These are phyloP conservation scores for Globisporangium spiculum DNA, from an alignment of 352 stramenopile genomes.

Conservation along the genomic window DNA sequence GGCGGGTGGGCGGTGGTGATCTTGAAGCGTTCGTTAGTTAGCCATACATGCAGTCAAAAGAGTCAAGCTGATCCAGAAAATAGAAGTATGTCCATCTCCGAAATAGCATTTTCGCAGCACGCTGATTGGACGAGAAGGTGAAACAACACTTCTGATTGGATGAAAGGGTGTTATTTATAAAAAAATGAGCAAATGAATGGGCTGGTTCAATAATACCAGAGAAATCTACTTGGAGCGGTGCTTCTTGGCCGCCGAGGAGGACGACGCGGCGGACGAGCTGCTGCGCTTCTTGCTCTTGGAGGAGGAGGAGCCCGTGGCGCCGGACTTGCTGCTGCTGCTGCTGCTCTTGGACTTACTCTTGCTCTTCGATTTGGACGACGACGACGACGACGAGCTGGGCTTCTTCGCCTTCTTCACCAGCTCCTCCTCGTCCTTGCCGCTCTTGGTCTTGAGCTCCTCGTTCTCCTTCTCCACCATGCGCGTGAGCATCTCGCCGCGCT, in stretches of 20 bases:
- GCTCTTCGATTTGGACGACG: conserved; percentile 56
- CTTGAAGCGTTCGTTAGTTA: not conserved
- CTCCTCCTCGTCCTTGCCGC: conserved; percentile 69
- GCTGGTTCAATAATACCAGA: not conserved
- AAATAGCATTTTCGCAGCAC: not conserved
- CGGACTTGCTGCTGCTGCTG: conserved; percentile 36
- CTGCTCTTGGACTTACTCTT: conserved; percentile 55
- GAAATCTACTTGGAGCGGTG: conserved; percentile 54
- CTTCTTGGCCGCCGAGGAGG: conserved; percentile 62
- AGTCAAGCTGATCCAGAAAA: not conserved
- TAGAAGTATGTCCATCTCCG: not conserved
- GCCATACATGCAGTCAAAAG: not conserved
- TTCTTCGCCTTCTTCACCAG: conserved; percentile 80
- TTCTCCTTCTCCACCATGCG: conserved; percentile 95
- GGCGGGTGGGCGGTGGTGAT: not conserved
- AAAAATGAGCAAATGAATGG: not conserved
- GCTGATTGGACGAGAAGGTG: conserved; percentile 1
- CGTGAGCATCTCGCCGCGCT: conserved; percentile 94
- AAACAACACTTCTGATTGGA: not conserved
- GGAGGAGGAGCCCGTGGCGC: conserved; percentile 12
- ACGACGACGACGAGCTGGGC: conserved; percentile 53
- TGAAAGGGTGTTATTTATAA: conserved; percentile 8
- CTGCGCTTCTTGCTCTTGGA: conserved; percentile 69
- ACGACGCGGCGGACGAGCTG: conserved; percentile 33
- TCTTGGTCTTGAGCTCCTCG: conserved; percentile 81